A percentile compares a stretch with the other conserved stretches of the same genome.
These are phyloP conservation scores for Sphaerosporella brunnea DNA, from an alignment of 495 filamentous ascomycete species.

Conservation along the genomic window DNA sequence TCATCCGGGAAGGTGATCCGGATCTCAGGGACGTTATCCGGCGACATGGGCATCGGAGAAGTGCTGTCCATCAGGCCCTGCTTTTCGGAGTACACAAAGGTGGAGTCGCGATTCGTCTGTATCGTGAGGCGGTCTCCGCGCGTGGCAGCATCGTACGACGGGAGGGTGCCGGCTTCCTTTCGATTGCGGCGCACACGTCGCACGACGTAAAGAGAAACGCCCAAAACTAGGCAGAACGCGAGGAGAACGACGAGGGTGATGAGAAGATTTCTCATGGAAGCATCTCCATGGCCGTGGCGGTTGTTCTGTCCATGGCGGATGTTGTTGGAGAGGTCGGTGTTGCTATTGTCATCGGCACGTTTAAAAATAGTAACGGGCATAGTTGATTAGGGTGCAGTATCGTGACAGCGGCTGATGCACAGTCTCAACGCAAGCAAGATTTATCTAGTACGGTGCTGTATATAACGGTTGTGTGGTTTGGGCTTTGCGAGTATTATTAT, in stretches of 20 bases:
- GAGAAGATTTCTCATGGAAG: constrained; percentile 12
- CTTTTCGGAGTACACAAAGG: constrained; percentile 56
- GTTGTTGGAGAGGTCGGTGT: neutral
- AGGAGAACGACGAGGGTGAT: constrained; percentile 65
- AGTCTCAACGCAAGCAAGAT: neutral
- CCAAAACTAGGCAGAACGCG: constrained; percentile 46
- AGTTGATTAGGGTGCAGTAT: constrained; percentile 4
- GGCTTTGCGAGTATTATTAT: neutral
- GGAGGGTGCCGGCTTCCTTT: constrained; percentile 33
- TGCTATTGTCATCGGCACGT: constrained; percentile 7
- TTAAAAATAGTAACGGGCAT: constrained; percentile 6
- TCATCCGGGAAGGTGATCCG: constrained; percentile 94
- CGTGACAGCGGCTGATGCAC: neutral
- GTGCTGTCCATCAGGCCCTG: constrained; percentile 54
- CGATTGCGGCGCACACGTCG: constrained; percentile 43
- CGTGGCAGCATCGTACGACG: constrained; percentile 33
- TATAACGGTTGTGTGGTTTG: constrained; percentile 2
- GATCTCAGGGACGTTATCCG: constrained; percentile 74
- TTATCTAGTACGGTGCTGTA: neutral
- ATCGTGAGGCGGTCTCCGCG: constrained; percentile 45
- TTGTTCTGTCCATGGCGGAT: too few species aligned
- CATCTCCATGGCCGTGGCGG: too few species aligned
- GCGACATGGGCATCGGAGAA: constrained; percentile 55
- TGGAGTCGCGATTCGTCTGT: constrained; percentile 38
- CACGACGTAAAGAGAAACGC: constrained; percentile 50